Evolutionary conservation across 75 land plant genomes (phyloP), one percentile per base, ranked within the genome.

Genomic region (Selaginella tamariscina): DNA sequence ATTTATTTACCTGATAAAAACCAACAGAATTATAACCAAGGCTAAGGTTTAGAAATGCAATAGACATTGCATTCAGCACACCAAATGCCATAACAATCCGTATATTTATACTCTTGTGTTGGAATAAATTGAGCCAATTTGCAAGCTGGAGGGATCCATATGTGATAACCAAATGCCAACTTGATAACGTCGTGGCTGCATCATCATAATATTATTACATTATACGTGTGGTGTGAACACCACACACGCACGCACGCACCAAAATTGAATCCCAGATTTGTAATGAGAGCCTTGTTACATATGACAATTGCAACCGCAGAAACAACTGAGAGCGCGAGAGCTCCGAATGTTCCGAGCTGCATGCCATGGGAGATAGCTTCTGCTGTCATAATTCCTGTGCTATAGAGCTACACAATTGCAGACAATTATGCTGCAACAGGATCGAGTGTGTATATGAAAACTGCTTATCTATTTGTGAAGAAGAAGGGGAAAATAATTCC

Each of bases 301-400:
- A 86, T 86, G 67, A 86, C 88, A 73, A 86, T 86, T 39, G 88
- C 82, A 15, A 86, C 88, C 21, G 88, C 83, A 20, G 88, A 86
- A 29, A 86, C 77, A 69, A 86, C 89, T 18, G 89, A 86, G 26
- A 86, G 77, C 28, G 77, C 75, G 63, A 86, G 66, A 26, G 89
- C 86, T 0, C 89, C 89, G 32, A 79, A 72, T 2, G 85, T 85
- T 0, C 86, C 84, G 32, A 81, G 33, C 56, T 77, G 80, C 20
- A 76, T 63, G 9, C 80, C 71, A n/a, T n/a, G n/a, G n/a, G n/a
- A n/a, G n/a, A n/a, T 39, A 5, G 49, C 5, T 39, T 39, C 49
- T 15, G 49, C 49, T 5, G 49, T 39, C 49, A 39, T 39, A n/a
- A n/a, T n/a, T n/a, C n/a, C n/a, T n/a, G n/a, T n/a, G n/a, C n/a